These are phyloP conservation scores for Candida yuanshanica DNA, from an alignment of 805 yeast species.

Conservation along the genomic window DNA sequence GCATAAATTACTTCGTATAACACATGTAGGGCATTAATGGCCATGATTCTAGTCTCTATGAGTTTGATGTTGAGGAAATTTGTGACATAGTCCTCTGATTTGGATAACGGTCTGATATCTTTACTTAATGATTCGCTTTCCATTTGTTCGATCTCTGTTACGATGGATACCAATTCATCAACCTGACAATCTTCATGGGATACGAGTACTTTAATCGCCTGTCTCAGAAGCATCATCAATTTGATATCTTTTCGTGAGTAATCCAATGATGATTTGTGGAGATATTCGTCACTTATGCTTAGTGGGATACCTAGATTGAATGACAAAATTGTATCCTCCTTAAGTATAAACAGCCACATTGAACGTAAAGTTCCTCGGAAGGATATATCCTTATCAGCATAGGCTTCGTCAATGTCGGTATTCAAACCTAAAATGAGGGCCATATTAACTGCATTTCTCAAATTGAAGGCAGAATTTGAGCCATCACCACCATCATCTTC, in stretches of 20 bases:
- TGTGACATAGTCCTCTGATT: constrained; percentile 3
- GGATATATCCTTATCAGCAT: constrained; percentile 3
- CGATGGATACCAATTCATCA: constrained; percentile 11
- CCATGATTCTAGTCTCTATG: constrained; percentile 9
- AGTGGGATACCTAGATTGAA: constrained; percentile 20
- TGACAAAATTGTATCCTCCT: constrained; percentile 14
- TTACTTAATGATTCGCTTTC: constrained; percentile 13
- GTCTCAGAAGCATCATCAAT: constrained; percentile 9
- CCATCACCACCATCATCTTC: constrained; percentile 21
- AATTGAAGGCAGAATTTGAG: constrained; percentile 9
- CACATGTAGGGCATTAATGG: constrained; percentile 10
- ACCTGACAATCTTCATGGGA: constrained; percentile 5
- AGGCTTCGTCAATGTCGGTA: constrained; percentile 16
- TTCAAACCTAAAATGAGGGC: constrained; percentile 22
- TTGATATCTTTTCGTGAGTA: constrained; percentile 1
- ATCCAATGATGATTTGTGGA: constrained; percentile 2
- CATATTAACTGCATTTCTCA: constrained; percentile 19
- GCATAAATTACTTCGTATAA: constrained; percentile 16
- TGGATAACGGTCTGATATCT: constrained; percentile 3
- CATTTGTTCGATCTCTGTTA: constrained; percentile 13
- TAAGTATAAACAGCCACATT: too few species aligned
- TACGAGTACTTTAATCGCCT: constrained; percentile 6
- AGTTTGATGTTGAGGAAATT: constrained; percentile 2
- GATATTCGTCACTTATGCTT: constrained; percentile 14
- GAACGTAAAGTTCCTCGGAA: constrained; percentile 15